A percentile compares a stretch with the other conserved stretches of the same genome.
These are phyloP conservation scores for Colletotrichum sp. DNA, from an alignment of 2,329 filamentous ascomycete genomes.

Conservation along the genomic window DNA sequence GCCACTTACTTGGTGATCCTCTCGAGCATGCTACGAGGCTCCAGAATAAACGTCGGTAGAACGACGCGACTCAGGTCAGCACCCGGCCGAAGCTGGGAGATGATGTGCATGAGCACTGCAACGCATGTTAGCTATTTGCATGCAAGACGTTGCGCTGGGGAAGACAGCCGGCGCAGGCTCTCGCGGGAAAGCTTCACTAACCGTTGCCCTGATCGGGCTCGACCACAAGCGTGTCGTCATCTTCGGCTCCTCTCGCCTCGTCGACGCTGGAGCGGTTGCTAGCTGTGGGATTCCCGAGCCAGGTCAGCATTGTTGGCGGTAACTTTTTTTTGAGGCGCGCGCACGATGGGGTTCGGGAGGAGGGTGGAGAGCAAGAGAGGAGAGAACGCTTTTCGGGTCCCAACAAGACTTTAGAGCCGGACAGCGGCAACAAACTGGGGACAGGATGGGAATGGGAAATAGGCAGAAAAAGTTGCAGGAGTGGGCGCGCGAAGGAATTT, in stretches of 20 bases:
- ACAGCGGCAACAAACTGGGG: not conserved
- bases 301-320: conserved; percentile 46
- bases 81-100: conserved; percentile 93
- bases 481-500: not conserved
- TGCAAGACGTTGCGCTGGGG: not conserved
- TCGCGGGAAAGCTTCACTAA: conserved; percentile 47
- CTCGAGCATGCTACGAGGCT: conserved; percentile 97
- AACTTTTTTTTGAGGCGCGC: conserved; percentile 13
- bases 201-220: conserved; percentile 95
- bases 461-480: not conserved
- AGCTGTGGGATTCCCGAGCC: conserved; percentile 41
- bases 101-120: conserved; percentile 92
- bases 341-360: not conserved
- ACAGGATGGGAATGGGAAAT: not conserved
- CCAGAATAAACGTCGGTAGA: conserved; percentile 95
- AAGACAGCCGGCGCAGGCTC: not conserved
- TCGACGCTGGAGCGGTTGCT: conserved; percentile 57
- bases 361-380: conserved; percentile 1
- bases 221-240: conserved; percentile 81
- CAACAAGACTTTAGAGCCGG: not conserved
- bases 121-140: not conserved
- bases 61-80: conserved; percentile 95
- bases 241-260: conserved; percentile 50
- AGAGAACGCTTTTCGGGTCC: not conserved
- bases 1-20: conserved; percentile 90